Evolutionary conservation across 2,329 filamentous ascomycete species (phyloP), one percentile per base, ranked within the genome.

Genomic region (Talaromyces albobiverticillius): DNA sequence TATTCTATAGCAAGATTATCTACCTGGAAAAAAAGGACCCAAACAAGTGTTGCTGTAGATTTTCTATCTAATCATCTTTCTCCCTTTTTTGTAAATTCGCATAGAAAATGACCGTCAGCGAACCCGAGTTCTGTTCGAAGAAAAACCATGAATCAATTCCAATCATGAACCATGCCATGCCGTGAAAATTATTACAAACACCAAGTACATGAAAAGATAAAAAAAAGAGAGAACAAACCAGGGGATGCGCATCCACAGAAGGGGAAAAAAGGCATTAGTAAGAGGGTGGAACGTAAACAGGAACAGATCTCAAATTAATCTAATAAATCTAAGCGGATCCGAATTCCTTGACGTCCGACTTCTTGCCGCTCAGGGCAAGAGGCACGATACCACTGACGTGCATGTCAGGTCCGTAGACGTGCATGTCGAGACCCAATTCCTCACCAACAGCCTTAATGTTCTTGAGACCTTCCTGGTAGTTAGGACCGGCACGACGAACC

Each of bases 381-480:
- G 94, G 93, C 62, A 99, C 93, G 69, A 97, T 97, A 73, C 94
- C 94, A 50, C 88, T 93, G 67, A 99, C 93, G 77, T 89, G 86
- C 86, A 89, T 89, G 75, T 90, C 87, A 13, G 87, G 87, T 47
- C 87, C 87, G 70, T 84, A 90, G 46, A 89, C 87, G 79, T 97
- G 91, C 90, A 97, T 96, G 79, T 96, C 85, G 62, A 99, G 84
- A 64, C 90, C 89, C 57, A 99, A 85, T 81, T 99, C 94, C 73
- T 93, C 85, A 58, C 91, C 94, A 57, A 95, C 93, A 47, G 86
- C 84, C 85, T 97, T 97, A 85, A 99, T 96, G 85, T 97, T 99
- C 87, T 96, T 96, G 62, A 99, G 87, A 79, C 94, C 94, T 79
- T 99, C 94, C 79, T 99, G 94, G 85, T 95, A 99, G 84, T 99